phyloP scores from a whole-genome alignment of 2,329 filamentous ascomycete species.

The Cercospora zeina region DNA sequence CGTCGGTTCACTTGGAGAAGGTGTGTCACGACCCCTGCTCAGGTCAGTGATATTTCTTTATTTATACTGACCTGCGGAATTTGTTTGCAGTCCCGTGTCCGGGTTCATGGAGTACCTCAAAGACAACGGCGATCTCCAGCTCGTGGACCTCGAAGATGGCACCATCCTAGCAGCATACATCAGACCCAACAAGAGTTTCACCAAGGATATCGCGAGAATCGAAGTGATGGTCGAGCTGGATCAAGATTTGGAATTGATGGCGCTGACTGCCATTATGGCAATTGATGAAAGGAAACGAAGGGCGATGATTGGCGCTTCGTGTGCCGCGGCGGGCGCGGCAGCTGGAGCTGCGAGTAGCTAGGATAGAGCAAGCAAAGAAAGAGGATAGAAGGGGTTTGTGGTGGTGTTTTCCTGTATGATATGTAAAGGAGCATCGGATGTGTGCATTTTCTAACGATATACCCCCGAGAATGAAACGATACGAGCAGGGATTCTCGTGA shows the following conservation, averaged over 20 bases:
- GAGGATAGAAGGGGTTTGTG: too few species aligned
- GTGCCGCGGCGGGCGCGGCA: neutral
- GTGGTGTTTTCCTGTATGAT: neutral
- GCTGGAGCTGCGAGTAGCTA: neutral
- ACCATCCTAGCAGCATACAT: slow-evolving; percentile 15
- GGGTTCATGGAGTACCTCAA: slow-evolving; percentile 9
- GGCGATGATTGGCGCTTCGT: slow-evolving; percentile 5
- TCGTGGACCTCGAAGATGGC: slow-evolving; percentile 1
- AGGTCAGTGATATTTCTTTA: too few species aligned
- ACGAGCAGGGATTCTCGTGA: neutral
- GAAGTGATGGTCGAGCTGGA: slow-evolving; percentile 18
- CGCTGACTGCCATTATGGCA: slow-evolving; percentile 16
- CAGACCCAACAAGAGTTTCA: slow-evolving; percentile 2
- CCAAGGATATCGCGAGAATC: slow-evolving; percentile 10
- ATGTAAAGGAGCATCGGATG: neutral
- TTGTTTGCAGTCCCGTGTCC: slow-evolving; percentile 6
- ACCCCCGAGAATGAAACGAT: neutral
- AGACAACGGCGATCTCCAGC: slow-evolving; percentile 12
- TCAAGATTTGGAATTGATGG: slow-evolving; percentile 19
- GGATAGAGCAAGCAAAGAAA: neutral
- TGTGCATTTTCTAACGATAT: neutral
- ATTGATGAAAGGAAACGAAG: slow-evolving; percentile 20
- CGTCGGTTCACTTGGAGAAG: slow-evolving; percentile 19
- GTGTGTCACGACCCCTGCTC: neutral
- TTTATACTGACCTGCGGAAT: neutral